phyloP scores from a whole-genome alignment of 345 rosid genomes.

The Dimocarpus longan region DNA sequence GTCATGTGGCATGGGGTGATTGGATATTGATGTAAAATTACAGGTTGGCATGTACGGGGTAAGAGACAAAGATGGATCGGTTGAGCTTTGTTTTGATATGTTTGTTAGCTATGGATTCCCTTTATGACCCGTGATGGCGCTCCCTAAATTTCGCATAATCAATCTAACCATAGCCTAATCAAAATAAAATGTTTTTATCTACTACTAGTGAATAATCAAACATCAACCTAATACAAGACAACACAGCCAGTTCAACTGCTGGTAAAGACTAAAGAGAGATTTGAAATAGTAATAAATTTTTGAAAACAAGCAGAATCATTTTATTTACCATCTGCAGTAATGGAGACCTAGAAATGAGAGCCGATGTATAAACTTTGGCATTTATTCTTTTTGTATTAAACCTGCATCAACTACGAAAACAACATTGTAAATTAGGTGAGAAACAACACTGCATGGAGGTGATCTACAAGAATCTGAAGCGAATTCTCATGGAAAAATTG shows the following conservation, averaged over 20 bases:
- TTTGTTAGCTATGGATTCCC: slow-evolving; percentile 27
- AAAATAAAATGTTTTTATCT: background rate
- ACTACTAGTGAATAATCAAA: background rate
- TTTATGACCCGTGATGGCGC: slow-evolving; percentile 27
- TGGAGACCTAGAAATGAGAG: background rate
- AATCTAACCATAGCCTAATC: background rate
- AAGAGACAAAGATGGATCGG: slow-evolving; percentile 36
- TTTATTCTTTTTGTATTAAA: background rate
- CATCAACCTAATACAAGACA: background rate
- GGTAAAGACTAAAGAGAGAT: background rate
- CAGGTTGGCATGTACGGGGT: slow-evolving; percentile 42
- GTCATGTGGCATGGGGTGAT: slow-evolving; percentile 31
- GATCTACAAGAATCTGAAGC: background rate
- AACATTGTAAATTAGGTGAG: background rate
- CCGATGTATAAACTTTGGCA: background rate
- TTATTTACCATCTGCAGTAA: slow-evolving; percentile 2
- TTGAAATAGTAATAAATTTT: background rate
- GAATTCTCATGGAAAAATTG: slow-evolving; percentile 8
- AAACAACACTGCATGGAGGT: background rate
- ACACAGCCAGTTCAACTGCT: background rate
- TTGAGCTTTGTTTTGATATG: slow-evolving; percentile 30
- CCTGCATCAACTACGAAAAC: background rate
- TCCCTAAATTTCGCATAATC: slow-evolving; percentile 18
- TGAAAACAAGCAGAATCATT: background rate
- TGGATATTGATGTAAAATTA: slow-evolving; percentile 29